Evolutionary conservation across 495 filamentous ascomycete genomes (phyloP).

Genomic region (Chaetomidium leptoderma): DNA sequence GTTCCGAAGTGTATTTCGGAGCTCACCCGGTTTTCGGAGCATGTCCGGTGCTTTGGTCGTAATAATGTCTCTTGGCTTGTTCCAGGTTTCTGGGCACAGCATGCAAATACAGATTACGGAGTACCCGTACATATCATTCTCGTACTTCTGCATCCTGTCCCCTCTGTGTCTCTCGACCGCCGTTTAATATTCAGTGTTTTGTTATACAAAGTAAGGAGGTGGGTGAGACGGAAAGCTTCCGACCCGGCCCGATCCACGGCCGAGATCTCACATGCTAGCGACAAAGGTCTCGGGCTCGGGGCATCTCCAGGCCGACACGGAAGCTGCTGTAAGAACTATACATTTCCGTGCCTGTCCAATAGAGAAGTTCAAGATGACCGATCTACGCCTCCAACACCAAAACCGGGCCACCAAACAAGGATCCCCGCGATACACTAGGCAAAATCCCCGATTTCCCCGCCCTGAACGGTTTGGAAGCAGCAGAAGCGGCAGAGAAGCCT

Average conservation of each 20-base stretch:
- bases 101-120: too few species aligned
- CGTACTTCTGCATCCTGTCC: background rate
- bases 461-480: background rate
- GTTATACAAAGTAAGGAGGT: background rate
- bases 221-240: background rate
- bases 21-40: background rate
- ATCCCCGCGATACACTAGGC: constrained; percentile 2
- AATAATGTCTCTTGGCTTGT: background rate
- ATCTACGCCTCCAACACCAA: background rate
- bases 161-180: too few species aligned
- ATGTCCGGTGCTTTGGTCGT: background rate
- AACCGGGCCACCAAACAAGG: background rate
- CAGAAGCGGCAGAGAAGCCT: constrained; percentile 12
- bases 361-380: background rate
- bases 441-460: constrained; percentile 8
- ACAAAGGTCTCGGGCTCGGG: too few species aligned
- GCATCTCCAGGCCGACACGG: too few species aligned
- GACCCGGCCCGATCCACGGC: too few species aligned
- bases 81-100: background rate
- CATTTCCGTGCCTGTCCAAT: too few species aligned
- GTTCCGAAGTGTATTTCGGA: background rate
- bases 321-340: too few species aligned
- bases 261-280: too few species aligned
- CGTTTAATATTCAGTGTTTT: background rate
- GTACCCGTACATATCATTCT: too few species aligned